These are phyloP conservation scores for Alisma plantagoaquatica DNA, from an alignment of 106 monocot species.

Conservation along the genomic window DNA sequence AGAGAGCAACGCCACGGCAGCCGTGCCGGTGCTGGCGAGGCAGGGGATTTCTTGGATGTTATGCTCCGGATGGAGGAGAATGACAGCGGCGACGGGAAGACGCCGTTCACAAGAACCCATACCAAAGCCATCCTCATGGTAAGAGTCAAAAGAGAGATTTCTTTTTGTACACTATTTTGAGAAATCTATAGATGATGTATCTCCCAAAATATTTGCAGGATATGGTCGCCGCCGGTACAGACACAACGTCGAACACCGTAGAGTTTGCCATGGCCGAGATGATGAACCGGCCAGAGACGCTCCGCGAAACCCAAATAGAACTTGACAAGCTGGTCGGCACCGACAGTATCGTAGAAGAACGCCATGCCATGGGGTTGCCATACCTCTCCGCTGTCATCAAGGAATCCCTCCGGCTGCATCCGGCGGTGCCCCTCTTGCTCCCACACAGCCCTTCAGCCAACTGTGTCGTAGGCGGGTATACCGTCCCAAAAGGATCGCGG, in stretches of 20 bases:
- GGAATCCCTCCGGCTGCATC: constrained; percentile 18
- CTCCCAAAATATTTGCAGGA: constrained; percentile 7
- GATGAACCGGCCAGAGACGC: constrained; percentile 1
- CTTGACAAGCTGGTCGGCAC: constrained; percentile 14
- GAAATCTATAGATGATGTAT: background rate
- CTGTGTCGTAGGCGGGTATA: constrained; percentile 10
- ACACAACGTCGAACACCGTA: constrained; percentile 10
- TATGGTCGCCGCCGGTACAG: constrained; percentile 17
- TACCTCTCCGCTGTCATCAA: constrained; percentile 13
- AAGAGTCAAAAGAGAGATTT: too few species aligned
- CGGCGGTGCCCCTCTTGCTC: constrained; percentile 19
- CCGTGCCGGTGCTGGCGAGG: background rate
- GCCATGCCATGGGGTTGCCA: constrained; percentile 3
- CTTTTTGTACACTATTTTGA: too few species aligned
- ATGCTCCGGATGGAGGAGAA: constrained; percentile 31
- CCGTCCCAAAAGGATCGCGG: constrained; percentile 7
- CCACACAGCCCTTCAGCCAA: constrained; percentile 7
- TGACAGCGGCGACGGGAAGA: constrained; percentile 16
- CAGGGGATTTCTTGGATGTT: constrained; percentile 43
- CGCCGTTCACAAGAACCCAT: constrained; percentile 32
- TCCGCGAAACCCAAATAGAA: constrained; percentile 5
- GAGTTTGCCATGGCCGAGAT: constrained; percentile 22
- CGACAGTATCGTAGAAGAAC: constrained; percentile 11
- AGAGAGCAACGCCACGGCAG: background rate
- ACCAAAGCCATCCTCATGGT: constrained; percentile 67